A percentile compares a stretch with the other conserved stretches of the same genome.
Evolutionary conservation across 2,329 filamentous ascomycete species (phyloP).

Genomic region (Trichoderma sp.): DNA sequence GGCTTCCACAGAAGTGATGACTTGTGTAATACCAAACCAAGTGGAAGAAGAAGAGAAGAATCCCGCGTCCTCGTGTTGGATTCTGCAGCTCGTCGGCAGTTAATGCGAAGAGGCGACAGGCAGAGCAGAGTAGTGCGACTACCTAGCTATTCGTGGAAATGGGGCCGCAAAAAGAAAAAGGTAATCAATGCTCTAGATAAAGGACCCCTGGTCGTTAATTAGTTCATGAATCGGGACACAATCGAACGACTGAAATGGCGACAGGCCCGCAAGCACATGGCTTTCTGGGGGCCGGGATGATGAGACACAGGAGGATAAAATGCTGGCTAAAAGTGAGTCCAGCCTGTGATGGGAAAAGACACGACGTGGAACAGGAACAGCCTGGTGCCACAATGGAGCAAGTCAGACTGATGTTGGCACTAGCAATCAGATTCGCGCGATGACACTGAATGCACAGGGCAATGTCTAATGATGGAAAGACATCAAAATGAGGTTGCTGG

Average conservation of each 20-base stretch:
- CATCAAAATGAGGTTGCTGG: background rate
- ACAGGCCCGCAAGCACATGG: conserved; percentile 20
- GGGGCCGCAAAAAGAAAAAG: conserved; percentile 1
- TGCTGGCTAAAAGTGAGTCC: conserved; percentile 1
- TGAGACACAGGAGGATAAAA: conserved; percentile 11
- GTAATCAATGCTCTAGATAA: conserved; percentile 12
- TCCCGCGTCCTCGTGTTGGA: background rate
- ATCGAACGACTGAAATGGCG: conserved; percentile 15
- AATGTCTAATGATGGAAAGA: background rate
- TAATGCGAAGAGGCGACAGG: background rate
- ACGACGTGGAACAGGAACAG: background rate
- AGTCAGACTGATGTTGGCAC: background rate
- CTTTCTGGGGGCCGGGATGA: conserved; percentile 11
- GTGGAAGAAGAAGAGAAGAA: background rate
- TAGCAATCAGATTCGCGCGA: background rate
- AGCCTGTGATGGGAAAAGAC: background rate
- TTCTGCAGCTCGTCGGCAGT: conserved; percentile 10
- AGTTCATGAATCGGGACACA: conserved; percentile 14
- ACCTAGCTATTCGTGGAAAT: conserved; percentile 16
- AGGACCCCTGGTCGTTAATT: conserved; percentile 17
- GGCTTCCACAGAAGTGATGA: background rate
- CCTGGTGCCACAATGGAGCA: background rate
- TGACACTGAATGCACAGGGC: background rate
- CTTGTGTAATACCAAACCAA: background rate
- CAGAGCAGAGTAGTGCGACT: background rate